Conservation (phyloP, 768 basidiomycete genomes). For the Suillus placidus region DNA sequence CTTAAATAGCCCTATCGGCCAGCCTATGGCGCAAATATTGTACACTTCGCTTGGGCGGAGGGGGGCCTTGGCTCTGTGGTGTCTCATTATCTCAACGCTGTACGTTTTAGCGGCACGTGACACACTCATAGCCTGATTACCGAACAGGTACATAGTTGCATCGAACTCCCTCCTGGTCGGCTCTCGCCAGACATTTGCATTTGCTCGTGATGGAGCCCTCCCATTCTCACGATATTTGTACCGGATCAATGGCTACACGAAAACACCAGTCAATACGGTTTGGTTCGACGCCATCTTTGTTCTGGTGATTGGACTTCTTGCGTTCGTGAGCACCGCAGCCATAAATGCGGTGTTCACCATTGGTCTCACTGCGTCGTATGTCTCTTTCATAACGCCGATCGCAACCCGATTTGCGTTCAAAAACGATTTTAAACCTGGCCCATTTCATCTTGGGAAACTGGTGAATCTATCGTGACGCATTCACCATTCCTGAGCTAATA, state of each 20-base stretch:
- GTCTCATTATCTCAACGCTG: slow-evolving; percentile 1
- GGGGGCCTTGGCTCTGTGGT: neutral
- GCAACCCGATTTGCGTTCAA: neutral
- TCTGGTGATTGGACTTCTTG: neutral
- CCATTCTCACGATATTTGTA: slow-evolving; percentile 1
- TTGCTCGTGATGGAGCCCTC: slow-evolving; percentile 1
- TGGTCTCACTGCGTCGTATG: neutral
- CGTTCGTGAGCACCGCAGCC: slow-evolving; percentile 1
- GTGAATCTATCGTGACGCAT: neutral
- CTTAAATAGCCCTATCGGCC: neutral
- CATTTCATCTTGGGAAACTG: neutral
- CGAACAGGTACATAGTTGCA: neutral
- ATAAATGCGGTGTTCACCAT: slow-evolving; percentile 2
- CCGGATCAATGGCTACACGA: slow-evolving; percentile 1
- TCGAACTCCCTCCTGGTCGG: slow-evolving; percentile 3
- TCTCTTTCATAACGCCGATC: neutral
- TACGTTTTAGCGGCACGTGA: neutral
- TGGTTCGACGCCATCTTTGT: neutral
- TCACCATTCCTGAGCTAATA: neutral
- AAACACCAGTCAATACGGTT: neutral
- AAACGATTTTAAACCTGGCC: neutral
- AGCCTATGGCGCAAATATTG: neutral
- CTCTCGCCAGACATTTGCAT: slow-evolving; percentile 5
- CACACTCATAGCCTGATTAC: neutral
- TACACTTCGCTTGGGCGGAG: neutral